Evolutionary conservation across 768 basidiomycete genomes (phyloP).

Genomic region (Auriscalpium vulgare): DNA sequence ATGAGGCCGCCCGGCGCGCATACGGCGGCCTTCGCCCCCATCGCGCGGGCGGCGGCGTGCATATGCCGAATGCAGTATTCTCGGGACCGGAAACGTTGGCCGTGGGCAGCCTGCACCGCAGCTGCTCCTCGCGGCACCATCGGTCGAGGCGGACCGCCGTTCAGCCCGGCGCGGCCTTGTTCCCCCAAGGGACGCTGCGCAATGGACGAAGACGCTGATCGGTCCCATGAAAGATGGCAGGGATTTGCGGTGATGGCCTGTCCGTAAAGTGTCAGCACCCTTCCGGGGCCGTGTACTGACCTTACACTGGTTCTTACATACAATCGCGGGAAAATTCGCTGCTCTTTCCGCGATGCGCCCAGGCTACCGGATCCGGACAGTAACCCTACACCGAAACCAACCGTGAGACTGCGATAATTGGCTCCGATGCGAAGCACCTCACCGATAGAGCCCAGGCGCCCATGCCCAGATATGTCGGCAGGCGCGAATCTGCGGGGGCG

Average conservation of each 20-base stretch:
- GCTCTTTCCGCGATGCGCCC: background rate
- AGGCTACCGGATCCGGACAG: background rate
- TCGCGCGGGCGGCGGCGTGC: background rate
- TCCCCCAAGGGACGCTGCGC: background rate
- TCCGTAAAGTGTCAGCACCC: background rate
- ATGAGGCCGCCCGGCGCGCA: background rate
- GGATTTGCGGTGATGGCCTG: background rate
- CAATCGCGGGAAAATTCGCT: background rate
- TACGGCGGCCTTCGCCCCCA: constrained; percentile 1
- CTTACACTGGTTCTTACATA: background rate
- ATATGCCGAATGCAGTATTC: constrained; percentile 2
- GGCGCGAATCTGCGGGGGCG: background rate
- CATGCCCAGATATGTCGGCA: background rate
- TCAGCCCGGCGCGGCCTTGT: background rate
- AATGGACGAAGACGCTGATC: background rate
- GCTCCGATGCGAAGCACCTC: background rate
- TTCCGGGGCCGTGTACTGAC: background rate
- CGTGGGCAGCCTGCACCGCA: background rate
- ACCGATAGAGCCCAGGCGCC: background rate
- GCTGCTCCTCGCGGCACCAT: background rate
- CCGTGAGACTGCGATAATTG: background rate
- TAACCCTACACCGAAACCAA: background rate
- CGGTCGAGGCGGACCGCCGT: background rate
- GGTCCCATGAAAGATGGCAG: background rate
- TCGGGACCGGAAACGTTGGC: background rate